These are phyloP conservation scores for Alternaria novae-zelandiae DNA, from an alignment of 2,329 filamentous ascomycete species.

Conservation along the genomic window DNA sequence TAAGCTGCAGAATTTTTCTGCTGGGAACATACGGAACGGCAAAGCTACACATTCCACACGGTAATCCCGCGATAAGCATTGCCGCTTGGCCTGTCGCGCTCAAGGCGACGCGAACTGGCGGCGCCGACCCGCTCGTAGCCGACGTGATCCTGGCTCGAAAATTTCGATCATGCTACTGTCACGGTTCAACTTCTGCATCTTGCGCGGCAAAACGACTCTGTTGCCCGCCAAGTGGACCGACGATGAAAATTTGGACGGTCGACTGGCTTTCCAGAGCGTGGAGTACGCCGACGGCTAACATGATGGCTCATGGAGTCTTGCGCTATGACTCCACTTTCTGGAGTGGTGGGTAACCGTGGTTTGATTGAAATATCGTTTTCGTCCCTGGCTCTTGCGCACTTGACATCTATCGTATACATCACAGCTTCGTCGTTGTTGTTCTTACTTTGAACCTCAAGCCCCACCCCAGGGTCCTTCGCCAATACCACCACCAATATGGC, in stretches of 20 bases:
- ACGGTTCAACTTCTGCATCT: constrained; percentile 25
- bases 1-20: constrained; percentile 38
- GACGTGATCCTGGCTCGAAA: constrained; percentile 27
- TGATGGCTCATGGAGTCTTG: constrained; percentile 20
- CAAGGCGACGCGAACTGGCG: constrained; percentile 16
- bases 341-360: background rate
- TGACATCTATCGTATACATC: constrained; percentile 19
- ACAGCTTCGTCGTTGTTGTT: constrained; percentile 18
- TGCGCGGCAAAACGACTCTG: constrained; percentile 20
- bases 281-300: constrained; percentile 34
- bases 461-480: constrained; percentile 12
- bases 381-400: constrained; percentile 19
- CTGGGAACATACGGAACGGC: constrained; percentile 14
- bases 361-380: constrained; percentile 33
- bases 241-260: constrained; percentile 40
- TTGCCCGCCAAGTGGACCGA: constrained; percentile 38
- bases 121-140: constrained; percentile 31
- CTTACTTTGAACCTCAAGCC: constrained; percentile 15
- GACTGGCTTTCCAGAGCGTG: constrained; percentile 31
- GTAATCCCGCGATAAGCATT: constrained; percentile 6
- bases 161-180: constrained; percentile 31
- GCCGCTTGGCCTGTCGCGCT: constrained; percentile 13
- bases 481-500: constrained; percentile 27
- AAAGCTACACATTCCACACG: constrained; percentile 7
- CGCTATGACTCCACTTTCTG: constrained; percentile 25